phyloP scores from a whole-genome alignment of 768 basidiomycete species.

The Aureoboletus auriporus region DNA sequence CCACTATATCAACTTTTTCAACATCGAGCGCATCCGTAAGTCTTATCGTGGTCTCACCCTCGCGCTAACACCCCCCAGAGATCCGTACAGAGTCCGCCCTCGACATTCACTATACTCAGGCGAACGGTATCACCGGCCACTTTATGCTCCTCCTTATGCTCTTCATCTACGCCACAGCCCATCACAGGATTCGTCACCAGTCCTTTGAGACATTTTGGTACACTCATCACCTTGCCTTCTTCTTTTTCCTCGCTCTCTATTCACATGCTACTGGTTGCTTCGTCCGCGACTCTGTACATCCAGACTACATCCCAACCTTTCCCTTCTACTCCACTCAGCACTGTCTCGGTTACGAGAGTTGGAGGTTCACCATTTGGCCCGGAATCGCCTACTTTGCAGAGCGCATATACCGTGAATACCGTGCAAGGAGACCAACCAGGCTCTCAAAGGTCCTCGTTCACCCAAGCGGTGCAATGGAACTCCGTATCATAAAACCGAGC shows the following conservation, averaged over 20 bases:
- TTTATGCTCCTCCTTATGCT: conserved; percentile 95
- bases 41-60: neutral
- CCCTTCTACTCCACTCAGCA: conserved; percentile 87
- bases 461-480: conserved; percentile 90
- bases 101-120: conserved; percentile 83
- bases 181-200: conserved; percentile 81
- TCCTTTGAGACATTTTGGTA: conserved; percentile 98
- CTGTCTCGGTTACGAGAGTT: conserved; percentile 88
- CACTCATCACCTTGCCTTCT: conserved; percentile 91
- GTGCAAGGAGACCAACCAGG: conserved; percentile 72
- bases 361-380: conserved; percentile 91
- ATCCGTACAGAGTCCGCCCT: conserved; percentile 73
- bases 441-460: conserved; percentile 87
- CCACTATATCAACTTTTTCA: conserved; percentile 92
- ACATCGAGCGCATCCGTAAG: conserved; percentile 83
- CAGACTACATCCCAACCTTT: conserved; percentile 67
- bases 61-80: conserved; percentile 42
- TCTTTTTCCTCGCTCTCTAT: conserved; percentile 90
- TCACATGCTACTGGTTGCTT: conserved; percentile 93
- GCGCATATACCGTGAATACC: conserved; percentile 77
- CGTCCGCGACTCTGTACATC: conserved; percentile 78
- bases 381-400: conserved; percentile 88
- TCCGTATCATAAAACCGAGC: conserved; percentile 86
- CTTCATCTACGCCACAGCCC: conserved; percentile 88
- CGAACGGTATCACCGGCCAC: conserved; percentile 92